phyloP scores from a whole-genome alignment of 441 rosid genomes.

The Euphorbia celastroides region DNA sequence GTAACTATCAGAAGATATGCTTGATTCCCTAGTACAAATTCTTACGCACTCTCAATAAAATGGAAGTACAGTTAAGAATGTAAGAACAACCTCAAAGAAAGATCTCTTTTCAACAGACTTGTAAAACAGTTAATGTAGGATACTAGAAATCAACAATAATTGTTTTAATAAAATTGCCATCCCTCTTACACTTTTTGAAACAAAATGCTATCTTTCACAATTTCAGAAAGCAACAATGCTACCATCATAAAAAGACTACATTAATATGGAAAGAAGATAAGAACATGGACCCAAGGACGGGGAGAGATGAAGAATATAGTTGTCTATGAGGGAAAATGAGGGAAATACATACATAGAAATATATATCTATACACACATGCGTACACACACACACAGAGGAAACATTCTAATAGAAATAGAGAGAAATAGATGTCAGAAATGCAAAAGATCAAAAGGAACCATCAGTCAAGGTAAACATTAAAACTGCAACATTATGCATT shows the following conservation, averaged over 20 bases:
- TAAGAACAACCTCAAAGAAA: background rate
- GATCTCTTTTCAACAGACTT: background rate
- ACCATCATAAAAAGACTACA: background rate
- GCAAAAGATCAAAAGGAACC: background rate
- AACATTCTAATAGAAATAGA: background rate
- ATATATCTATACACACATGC: too few species aligned
- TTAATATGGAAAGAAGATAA: background rate
- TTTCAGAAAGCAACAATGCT: background rate
- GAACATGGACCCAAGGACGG: background rate
- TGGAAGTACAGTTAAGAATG: background rate
- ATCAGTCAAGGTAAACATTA: background rate
- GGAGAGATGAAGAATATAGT: background rate
- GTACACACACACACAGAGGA: background rate
- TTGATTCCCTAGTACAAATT: background rate
- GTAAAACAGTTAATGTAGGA: background rate
- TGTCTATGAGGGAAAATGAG: too few species aligned
- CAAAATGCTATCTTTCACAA: background rate
- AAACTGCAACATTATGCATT: too few species aligned
- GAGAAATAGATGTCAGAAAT: background rate
- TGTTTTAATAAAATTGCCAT: too few species aligned
- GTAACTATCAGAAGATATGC: background rate
- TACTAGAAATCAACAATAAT: background rate
- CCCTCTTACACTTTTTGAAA: background rate
- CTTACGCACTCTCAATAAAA: background rate
- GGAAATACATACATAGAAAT: too few species aligned